These are phyloP conservation scores for Exobasidium rhododendri DNA, from an alignment of 1,284 basidiomycete species.

Conservation along the genomic window DNA sequence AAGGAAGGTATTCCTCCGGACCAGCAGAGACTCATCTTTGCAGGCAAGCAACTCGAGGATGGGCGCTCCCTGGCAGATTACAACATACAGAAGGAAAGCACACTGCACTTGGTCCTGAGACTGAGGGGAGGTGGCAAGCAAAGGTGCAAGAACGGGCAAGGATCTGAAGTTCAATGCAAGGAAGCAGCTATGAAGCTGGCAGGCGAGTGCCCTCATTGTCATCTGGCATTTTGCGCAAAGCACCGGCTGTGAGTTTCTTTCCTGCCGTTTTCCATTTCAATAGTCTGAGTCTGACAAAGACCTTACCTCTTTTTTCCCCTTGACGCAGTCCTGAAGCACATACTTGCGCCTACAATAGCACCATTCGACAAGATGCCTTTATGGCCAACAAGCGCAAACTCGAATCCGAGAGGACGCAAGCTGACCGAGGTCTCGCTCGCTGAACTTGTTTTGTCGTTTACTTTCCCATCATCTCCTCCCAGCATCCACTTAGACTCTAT, in stretches of 20 bases:
- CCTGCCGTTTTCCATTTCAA: too few species aligned
- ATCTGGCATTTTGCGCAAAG: conserved; percentile 50
- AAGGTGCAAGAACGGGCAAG: conserved; percentile 50
- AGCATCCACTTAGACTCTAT: not conserved
- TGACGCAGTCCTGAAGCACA: conserved; percentile 43
- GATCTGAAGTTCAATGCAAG: conserved; percentile 48
- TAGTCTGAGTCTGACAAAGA: not conserved
- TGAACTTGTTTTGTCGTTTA: too few species aligned
- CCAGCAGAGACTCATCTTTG: conserved; percentile 96
- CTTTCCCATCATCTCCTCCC: not conserved
- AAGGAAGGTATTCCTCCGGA: conserved; percentile 79
- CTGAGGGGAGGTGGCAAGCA: conserved; percentile 65
- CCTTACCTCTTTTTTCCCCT: too few species aligned
- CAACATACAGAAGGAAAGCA: conserved; percentile 96
- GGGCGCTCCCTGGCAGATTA: conserved; percentile 60
- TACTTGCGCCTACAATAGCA: conserved; percentile 47
- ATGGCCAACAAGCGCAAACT: conserved; percentile 53
- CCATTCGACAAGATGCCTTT: conserved; percentile 50
- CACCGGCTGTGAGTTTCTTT: conserved; percentile 30
- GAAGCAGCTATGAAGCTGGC: conserved; percentile 54
- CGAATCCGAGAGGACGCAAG: conserved; percentile 48
- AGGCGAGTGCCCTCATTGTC: conserved; percentile 54
- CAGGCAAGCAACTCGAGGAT: conserved; percentile 84
- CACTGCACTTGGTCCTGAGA: conserved; percentile 90
- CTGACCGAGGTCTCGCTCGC: conserved; percentile 49